Base-by-base conservation (phyloP, 2,329 filamentous ascomycete species). In the Phialocephala subalpina region DNA sequence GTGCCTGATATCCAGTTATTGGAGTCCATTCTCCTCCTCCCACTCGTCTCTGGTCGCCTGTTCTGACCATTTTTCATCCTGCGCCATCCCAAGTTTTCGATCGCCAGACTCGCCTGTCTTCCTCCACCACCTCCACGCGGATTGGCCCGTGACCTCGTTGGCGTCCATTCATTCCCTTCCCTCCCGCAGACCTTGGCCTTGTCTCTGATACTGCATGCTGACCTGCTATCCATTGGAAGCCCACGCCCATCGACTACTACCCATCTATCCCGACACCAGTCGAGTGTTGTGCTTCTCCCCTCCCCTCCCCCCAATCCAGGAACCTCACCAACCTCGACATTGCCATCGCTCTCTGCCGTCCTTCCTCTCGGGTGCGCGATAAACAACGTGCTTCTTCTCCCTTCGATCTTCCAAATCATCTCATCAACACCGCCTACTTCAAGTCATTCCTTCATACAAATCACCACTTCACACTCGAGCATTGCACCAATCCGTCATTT, bases 361-460 rank as follows among this genome's bases (percentile, higher is more conserved):
- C 45, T 7, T 53, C 49, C 25, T 9, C 27, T n/a, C 2, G 25
- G 25, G 49, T 57, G 55, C 55, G 53, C 55, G 55, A 57, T 57
- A 57, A 36, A 57, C 8, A 57, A 36, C 20, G 8, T 36, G 33
- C 18, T 36, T 52, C 47, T 52, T 14, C 52, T 55, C 9, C 18
- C 55, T 36, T 27, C 55, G 20, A 12, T n/a, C 45, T 49, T 49
- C 49, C 25, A 53, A 33, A 33, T 33, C 29, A 33, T 33, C 9
- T 33, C 29, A 33, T 5, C 14, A 53, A 12, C 49, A 53, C 49
- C 14, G 29, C 55, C 55, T 38, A 36, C 55, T 59, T 49, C 29
- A 42, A 33, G 22, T 52, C 29, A 52, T 62, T 53, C 58, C 65
- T 67, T 64, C 64, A 67, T 66, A 66, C 64, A 45, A 11, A 4